Base-by-base conservation (phyloP, 257 asterid species). In the Solanum megistacrolobum region DNA sequence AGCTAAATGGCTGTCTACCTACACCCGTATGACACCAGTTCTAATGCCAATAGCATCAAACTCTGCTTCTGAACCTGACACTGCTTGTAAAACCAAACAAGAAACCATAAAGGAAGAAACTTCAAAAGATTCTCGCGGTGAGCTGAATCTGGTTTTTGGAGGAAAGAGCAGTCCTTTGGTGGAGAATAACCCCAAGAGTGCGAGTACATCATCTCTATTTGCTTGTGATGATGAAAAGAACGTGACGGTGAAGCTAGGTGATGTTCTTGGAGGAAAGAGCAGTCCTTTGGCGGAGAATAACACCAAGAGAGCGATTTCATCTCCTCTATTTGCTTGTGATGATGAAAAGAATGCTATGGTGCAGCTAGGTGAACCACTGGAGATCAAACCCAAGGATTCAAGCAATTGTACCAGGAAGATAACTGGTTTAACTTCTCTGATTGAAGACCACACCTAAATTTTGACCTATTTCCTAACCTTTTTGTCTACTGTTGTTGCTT, bases 1-100 rank as follows among this genome's bases (percentile, higher is more conserved):
- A 89, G 92, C 98, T 81, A 97, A 97, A 89, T 97, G 99, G 98
- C 94, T 95, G 74, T 94, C 99, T 9, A 91, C 96, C 43, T 91
- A 88, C 90, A 90, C 95, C 29, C 92, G 97, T 14, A 21, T 65
- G 87, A 18, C 39, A 46, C 85, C 85, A 29, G 65, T 27, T 43
- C 38, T 25, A 79, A 14, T 41, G 84, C 38, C 84, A 25, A 43
- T 18, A 16, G 6, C 11, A 25, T 46, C 85, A 48, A 48, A 48
- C 85, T 29, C 41, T 81, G 69, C 7, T 18, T 2, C 68, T 9
- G 85, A 46, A 18, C 23, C 85, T 29, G 85, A 0, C 4, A 29
- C 69, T 29, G 20, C 68, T 81, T 18, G 69, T 31, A 81, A 46
- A 81, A 48, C 31, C 27, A 8, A 9, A 18, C 12, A 81, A 46